Conservation (phyloP, 225 moss, liverwort and hornwort species). For the Polytrichum formosum region DNA sequence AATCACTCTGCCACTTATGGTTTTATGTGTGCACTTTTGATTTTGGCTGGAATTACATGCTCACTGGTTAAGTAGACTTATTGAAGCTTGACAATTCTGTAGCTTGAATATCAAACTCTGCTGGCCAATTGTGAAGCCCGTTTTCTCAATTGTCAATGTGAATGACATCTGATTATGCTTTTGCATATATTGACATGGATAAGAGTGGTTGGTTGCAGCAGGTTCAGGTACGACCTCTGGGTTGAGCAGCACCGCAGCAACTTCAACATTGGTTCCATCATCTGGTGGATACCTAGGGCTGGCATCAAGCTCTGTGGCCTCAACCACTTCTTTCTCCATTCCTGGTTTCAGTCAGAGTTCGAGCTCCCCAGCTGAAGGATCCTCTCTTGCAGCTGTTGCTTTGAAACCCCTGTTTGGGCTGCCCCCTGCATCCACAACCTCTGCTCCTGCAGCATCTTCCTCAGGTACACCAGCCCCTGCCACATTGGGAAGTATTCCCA, state of each 20-base stretch:
- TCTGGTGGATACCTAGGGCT: conserved; percentile 10
- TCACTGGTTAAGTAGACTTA: too few relatives aligned
- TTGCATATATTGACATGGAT: too few relatives aligned
- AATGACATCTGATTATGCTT: too few relatives aligned
- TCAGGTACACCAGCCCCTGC: conserved; percentile 18
- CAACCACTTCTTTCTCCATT: conserved; percentile 25
- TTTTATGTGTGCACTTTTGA: too few relatives aligned
- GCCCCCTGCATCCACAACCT: conserved; percentile 32
- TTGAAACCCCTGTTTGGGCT: conserved; percentile 38
- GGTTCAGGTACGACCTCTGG: conserved; percentile 34
- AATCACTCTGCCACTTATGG: too few relatives aligned
- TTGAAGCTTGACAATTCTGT: too few relatives aligned
- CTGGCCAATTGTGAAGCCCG: too few relatives aligned
- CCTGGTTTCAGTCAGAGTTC: conserved; percentile 33
- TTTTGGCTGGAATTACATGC: too few relatives aligned
- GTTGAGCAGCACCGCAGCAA: conserved; percentile 34
- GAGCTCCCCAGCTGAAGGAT: conserved; percentile 21
- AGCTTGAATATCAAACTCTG: too few relatives aligned
- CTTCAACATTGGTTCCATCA: conserved; percentile 11
- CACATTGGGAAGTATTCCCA: conserved; percentile 31
- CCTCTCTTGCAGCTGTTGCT: conserved; percentile 4
- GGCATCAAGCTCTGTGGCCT: conserved; percentile 15
- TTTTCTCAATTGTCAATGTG: too few relatives aligned
- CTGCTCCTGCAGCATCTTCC: conserved; percentile 22
- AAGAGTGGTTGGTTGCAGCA: conserved; percentile 14